Evolutionary conservation across 1,284 basidiomycete genomes (phyloP).

Genomic region (Cutaneotrichosporon sp.): DNA sequence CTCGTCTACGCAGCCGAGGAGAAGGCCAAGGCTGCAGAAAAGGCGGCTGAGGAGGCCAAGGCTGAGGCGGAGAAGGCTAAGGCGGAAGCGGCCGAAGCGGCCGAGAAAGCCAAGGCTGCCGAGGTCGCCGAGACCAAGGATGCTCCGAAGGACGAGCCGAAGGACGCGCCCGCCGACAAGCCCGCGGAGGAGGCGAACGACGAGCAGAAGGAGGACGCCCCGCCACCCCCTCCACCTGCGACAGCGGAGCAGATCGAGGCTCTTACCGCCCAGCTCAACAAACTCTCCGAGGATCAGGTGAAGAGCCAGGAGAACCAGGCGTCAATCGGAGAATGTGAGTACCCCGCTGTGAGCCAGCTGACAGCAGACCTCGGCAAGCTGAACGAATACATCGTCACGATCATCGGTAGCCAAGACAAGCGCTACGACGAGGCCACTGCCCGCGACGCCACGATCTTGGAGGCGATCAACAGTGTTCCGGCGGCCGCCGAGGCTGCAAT

Average conservation of each 20-base stretch:
- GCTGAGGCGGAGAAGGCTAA: conserved; percentile 1
- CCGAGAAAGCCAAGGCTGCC: not conserved
- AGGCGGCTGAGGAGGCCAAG: not conserved
- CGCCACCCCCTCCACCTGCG: not conserved
- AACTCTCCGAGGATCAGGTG: conserved; percentile 14
- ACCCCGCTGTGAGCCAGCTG: not conserved
- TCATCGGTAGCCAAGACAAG: not conserved
- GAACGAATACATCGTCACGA: not conserved
- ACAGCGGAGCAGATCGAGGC: conserved; percentile 38
- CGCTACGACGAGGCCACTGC: not conserved
- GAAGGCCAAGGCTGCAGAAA: not conserved
- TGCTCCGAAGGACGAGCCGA: not conserved
- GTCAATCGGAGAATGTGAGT: not conserved
- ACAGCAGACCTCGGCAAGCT: not conserved
- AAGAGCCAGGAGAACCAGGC: conserved; percentile 34
- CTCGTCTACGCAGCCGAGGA: not conserved
- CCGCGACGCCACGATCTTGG: conserved; percentile 53
- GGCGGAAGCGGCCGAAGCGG: conserved; percentile 31
- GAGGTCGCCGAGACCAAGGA: not conserved
- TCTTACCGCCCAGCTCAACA: conserved; percentile 40
- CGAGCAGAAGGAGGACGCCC: conserved; percentile 1
- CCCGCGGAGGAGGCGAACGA: too few species aligned
- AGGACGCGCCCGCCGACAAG: not conserved
- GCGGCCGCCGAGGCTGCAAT: conserved; percentile 56
- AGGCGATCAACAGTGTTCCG: conserved; percentile 55